These are phyloP conservation scores for Rauvolfia tetraphylla DNA, from an alignment of 257 asterid species.

Conservation along the genomic window DNA sequence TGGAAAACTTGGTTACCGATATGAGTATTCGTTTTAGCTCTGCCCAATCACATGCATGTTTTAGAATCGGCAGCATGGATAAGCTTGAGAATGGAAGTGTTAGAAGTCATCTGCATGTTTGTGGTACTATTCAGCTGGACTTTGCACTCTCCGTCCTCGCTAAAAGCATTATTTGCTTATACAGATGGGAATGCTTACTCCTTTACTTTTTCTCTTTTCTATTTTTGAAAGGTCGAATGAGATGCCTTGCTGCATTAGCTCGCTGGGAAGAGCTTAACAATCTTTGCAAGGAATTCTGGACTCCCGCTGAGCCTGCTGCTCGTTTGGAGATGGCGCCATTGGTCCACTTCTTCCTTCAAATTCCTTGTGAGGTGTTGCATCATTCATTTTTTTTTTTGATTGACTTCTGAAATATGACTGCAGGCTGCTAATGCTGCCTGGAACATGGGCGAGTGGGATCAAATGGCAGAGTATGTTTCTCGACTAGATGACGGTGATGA, in stretches of 20 bases:
- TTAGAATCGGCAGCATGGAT: not conserved
- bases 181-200: constrained; percentile 2
- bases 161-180: not conserved
- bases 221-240: constrained; percentile 83
- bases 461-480: constrained; percentile 97
- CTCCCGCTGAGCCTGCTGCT: constrained; percentile 98
- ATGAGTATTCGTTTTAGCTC: not conserved
- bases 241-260: constrained; percentile 98
- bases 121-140: not conserved
- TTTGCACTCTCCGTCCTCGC: not conserved
- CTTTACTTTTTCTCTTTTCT: constrained; percentile 13
- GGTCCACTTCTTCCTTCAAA: constrained; percentile 39
- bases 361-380: not conserved
- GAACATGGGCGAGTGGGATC: constrained; percentile 99
- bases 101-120: not conserved
- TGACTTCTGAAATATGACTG: constrained; percentile 19
- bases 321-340: constrained; percentile 99
- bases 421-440: constrained; percentile 99
- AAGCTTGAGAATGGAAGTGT: not conserved
- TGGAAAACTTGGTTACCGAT: not conserved
- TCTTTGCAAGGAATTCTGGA: constrained; percentile 96
- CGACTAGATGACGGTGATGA: constrained; percentile 99
- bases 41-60: not conserved
- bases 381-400: constrained; percentile 3
- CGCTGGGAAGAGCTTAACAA: constrained; percentile 99